A percentile compares a stretch with the other conserved stretches of the same genome.
Evolutionary conservation across 2,329 filamentous ascomycete genomes (phyloP).

Genomic region (Pseudocercospora vitis): DNA sequence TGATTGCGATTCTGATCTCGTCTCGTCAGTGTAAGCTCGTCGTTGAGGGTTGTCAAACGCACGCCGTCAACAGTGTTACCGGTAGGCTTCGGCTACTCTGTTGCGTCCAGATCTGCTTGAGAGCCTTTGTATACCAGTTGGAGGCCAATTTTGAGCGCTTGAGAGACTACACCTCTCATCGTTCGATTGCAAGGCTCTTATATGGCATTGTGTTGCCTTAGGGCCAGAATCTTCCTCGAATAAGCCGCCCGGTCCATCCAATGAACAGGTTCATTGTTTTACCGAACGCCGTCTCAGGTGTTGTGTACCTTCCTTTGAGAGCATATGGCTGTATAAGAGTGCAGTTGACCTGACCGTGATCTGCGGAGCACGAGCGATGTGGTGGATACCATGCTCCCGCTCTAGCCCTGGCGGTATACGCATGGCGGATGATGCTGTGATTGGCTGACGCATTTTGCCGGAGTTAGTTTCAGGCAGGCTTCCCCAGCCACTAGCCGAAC

Average conservation of each 20-base stretch:
- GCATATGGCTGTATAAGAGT: neutral
- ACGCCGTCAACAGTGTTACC: too few relatives aligned
- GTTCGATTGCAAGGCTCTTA: slow-evolving; percentile 3
- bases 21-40: neutral
- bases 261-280: neutral
- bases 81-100: neutral
- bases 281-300: slow-evolving; percentile 1
- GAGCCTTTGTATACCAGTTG: too few relatives aligned
- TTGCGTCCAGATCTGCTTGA: too few relatives aligned
- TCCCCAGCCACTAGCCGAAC: neutral
- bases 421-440: neutral
- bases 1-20: neutral
- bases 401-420: neutral
- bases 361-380: neutral
- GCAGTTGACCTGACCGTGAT: neutral
- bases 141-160: neutral
- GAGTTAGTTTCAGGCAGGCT: neutral
- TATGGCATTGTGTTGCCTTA: neutral
- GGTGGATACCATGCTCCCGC: slow-evolving; percentile 3
- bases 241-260: neutral
- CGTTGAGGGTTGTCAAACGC: too few relatives aligned
- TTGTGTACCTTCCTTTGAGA: neutral
- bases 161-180: neutral
- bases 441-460: neutral
- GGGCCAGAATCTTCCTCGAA: neutral